Conservation (phyloP, 78 protist genomes). For the Dictyostelium citrinum region DNA sequence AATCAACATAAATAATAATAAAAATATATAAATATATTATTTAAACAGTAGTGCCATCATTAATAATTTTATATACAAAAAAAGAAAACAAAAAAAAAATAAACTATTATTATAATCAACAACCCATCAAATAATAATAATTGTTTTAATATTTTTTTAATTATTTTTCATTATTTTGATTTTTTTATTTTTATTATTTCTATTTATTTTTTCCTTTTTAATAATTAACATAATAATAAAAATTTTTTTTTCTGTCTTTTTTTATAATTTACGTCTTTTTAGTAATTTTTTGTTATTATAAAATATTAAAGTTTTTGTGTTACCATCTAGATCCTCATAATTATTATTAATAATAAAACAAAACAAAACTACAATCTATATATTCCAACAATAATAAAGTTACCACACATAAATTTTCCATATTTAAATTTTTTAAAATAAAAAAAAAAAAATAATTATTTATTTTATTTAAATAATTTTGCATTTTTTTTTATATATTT, state of each 20-base stretch:
- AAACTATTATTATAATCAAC: background rate
- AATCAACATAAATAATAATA: background rate
- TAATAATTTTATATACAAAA: background rate
- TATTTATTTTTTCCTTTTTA: background rate
- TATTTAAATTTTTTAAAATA: background rate
- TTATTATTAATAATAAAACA: background rate
- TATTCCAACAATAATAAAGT: background rate
- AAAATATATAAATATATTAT: background rate
- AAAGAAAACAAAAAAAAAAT: background rate
- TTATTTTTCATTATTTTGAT: background rate
- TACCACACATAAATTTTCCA: background rate
- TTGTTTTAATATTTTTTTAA: background rate
- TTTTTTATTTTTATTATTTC: background rate
- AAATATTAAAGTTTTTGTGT: background rate
- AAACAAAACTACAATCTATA: background rate
- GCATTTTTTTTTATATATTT: background rate
- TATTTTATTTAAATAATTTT: background rate
- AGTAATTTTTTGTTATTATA: background rate
- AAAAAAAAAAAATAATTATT: background rate
- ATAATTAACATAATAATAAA: background rate
- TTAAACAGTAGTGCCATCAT: background rate
- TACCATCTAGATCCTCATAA: background rate
- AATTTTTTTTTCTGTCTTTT: background rate
- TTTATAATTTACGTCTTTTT: background rate
- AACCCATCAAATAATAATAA: background rate